Evolutionary conservation across 495 filamentous ascomycete genomes (phyloP).

Genomic region (Penicillium mononematosum): DNA sequence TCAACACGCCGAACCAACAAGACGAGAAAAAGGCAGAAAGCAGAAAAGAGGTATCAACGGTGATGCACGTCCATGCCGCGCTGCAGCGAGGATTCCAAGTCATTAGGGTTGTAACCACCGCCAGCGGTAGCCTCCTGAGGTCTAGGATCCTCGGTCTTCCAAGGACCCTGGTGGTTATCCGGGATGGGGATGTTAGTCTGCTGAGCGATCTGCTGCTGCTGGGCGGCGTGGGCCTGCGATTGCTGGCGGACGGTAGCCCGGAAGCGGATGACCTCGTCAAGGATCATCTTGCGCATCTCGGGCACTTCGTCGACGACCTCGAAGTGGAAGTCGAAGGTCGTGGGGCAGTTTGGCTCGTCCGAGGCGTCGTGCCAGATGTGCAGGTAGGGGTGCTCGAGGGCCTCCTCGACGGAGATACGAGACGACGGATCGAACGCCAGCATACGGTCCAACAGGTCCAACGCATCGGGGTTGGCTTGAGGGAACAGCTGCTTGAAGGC

Average conservation of each 20-base stretch:
- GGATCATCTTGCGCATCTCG: constrained; percentile 96
- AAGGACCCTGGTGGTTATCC: constrained; percentile 60
- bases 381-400: constrained; percentile 93
- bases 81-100: constrained; percentile 83
- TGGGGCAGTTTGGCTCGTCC: constrained; percentile 90
- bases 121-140: constrained; percentile 72
- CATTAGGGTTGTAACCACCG: constrained; percentile 47
- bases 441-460: constrained; percentile 94
- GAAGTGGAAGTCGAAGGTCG: constrained; percentile 96
- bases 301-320: constrained; percentile 89
- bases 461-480: constrained; percentile 91
- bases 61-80: constrained; percentile 68
- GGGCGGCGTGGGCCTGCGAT: constrained; percentile 45
- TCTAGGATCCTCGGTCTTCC: constrained; percentile 80
- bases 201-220: constrained; percentile 42
- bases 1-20: constrained; percentile 11
- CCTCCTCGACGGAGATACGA: constrained; percentile 88
- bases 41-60: constrained; percentile 15
- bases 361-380: constrained; percentile 97
- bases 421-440: constrained; percentile 92
- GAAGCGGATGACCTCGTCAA: constrained; percentile 87
- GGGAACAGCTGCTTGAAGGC: constrained; percentile 86
- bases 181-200: constrained; percentile 71
- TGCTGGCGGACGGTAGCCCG: constrained; percentile 70
- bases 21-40: neutral